Conservation (phyloP, 106 monocot genomes). For the Phalaenopsis equestris region DNA sequence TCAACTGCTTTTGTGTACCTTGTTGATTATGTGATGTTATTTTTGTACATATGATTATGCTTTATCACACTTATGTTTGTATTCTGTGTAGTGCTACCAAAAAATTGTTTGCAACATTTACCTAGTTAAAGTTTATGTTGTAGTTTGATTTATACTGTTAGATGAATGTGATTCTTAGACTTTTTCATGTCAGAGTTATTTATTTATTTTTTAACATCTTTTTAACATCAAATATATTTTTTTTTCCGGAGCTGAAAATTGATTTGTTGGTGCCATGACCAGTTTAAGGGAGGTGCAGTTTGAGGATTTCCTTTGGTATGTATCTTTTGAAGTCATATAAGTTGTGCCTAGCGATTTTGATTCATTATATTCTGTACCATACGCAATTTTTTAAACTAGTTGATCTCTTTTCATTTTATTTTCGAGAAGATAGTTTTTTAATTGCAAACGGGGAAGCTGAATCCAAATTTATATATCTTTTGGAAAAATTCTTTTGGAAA, state of each 20-base stretch:
- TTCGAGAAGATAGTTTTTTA: neutral
- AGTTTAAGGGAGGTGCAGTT: constrained; percentile 46
- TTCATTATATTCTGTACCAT: neutral
- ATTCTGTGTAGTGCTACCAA: neutral
- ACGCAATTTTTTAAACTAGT: neutral
- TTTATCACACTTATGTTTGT: neutral
- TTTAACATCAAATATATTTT: neutral
- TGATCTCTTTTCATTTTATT: neutral
- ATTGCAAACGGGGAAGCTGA: neutral
- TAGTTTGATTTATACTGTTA: neutral
- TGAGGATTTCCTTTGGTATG: constrained; percentile 96
- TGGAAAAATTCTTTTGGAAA: neutral
- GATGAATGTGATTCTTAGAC: neutral
- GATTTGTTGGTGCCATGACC: constrained; percentile 11
- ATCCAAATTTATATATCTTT: neutral
- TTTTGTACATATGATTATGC: neutral
- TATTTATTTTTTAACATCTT: constrained; percentile 3
- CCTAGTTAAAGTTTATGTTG: neutral
- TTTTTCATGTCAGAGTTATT: neutral
- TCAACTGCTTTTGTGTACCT: neutral
- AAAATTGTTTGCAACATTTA: neutral
- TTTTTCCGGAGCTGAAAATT: constrained; percentile 15
- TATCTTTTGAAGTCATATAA: constrained; percentile 5
- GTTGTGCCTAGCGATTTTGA: neutral
- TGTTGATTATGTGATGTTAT: neutral